Evolutionary conservation across 495 filamentous ascomycete genomes (phyloP).

Genomic region (Xylaria palmicola): DNA sequence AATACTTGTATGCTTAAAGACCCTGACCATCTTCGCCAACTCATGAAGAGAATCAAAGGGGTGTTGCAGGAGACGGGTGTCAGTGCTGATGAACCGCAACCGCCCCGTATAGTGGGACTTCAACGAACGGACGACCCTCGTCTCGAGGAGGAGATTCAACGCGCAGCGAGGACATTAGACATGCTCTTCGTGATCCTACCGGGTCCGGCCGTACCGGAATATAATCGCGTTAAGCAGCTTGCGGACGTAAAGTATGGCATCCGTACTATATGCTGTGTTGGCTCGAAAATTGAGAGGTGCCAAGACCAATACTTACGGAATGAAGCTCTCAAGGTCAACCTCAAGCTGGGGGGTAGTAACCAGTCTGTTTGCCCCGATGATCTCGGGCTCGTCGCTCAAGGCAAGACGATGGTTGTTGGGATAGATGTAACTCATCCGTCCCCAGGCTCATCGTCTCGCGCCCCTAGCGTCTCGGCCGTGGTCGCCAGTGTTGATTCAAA

Average conservation of each 20-base stretch:
- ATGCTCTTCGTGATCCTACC: conserved; percentile 58
- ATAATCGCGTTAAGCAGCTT: conserved; percentile 62
- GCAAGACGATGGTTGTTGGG: conserved; percentile 74
- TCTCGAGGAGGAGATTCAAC: conserved; percentile 20
- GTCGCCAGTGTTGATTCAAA: conserved; percentile 58
- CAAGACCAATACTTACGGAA: conserved; percentile 60
- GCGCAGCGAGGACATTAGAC: conserved; percentile 10
- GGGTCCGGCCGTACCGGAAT: conserved; percentile 47
- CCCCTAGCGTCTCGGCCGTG: conserved; percentile 65
- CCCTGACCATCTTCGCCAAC: no score
- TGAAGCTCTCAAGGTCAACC: conserved; percentile 67
- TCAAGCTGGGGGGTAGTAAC: conserved; percentile 71
- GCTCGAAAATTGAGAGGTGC: conserved; percentile 42
- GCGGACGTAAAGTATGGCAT: conserved; percentile 60
- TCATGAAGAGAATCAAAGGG: conserved; percentile 28
- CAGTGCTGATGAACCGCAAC: background rate
- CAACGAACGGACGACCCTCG: conserved; percentile 1
- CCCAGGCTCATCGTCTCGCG: conserved; percentile 53
- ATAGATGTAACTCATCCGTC: conserved; percentile 80
- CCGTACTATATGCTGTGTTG: conserved; percentile 59
- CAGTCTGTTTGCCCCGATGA: conserved; percentile 49
- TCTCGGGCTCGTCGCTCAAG: conserved; percentile 56
- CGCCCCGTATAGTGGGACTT: background rate
- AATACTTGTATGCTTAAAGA: background rate
- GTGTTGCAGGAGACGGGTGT: conserved; percentile 17